These are phyloP conservation scores for Kwoniella sp. DNA, from an alignment of 768 basidiomycete species.

Conservation along the genomic window DNA sequence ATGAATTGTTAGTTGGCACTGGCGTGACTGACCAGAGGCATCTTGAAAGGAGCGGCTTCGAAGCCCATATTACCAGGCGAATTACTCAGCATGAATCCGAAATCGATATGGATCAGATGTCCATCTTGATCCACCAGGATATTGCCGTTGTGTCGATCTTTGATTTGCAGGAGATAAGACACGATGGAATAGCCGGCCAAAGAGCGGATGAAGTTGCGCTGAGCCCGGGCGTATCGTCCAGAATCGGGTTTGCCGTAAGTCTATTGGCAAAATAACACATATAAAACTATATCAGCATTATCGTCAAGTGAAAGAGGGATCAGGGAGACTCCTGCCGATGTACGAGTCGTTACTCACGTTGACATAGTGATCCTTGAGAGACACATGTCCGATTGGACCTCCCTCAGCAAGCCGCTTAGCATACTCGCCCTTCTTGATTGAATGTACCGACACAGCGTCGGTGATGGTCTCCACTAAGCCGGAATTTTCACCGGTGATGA, in stretches of 20 bases:
- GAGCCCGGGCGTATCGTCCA: conserved; percentile 83
- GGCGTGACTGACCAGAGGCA: conserved; percentile 64
- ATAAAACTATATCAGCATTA: too few species aligned
- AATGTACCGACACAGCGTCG: conserved; percentile 96
- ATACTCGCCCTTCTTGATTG: conserved; percentile 98
- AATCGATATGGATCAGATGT: conserved; percentile 92
- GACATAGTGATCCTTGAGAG: conserved; percentile 87
- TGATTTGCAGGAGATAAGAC: conserved; percentile 95
- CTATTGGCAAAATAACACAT: conserved; percentile 60
- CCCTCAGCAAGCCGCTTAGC: conserved; percentile 80
- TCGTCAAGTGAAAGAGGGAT: too few species aligned
- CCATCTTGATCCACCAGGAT: conserved; percentile 94
- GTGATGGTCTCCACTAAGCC: conserved; percentile 97
- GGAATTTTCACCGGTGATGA: conserved; percentile 89
- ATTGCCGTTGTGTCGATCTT: conserved; percentile 98
- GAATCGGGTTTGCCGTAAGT: conserved; percentile 87
- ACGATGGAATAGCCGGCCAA: conserved; percentile 92
- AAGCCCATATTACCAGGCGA: conserved; percentile 97
- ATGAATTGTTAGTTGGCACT: not conserved
- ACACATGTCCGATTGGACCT: conserved; percentile 75
- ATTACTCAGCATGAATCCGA: conserved; percentile 96
- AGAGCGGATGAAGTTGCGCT: conserved; percentile 90
- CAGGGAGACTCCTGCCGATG: not conserved
- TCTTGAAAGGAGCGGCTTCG: conserved; percentile 98
- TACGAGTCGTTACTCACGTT: conserved; percentile 62